Conservation (phyloP, 352 stramenopile species). For the Thalassiosira mediterranea region DNA sequence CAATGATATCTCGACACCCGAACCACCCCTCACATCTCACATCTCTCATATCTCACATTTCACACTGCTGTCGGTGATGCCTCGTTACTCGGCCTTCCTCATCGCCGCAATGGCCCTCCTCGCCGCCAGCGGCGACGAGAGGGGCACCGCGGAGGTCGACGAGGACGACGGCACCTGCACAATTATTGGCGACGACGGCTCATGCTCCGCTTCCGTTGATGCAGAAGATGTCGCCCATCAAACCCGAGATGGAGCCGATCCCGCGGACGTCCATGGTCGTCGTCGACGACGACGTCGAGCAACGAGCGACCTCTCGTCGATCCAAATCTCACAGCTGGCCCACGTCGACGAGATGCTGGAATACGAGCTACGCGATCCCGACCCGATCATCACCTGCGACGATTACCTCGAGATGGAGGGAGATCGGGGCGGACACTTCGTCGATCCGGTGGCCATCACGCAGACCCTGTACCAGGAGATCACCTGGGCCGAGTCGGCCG, state of each 20-base stretch:
- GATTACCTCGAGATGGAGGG: not conserved
- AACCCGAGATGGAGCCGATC: not conserved
- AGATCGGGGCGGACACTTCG: not conserved
- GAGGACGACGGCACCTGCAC: not conserved
- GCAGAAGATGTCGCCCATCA: not conserved
- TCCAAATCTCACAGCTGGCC: too few relatives aligned
- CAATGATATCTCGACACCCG: too few relatives aligned
- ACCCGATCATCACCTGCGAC: not conserved
- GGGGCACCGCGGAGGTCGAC: not conserved
- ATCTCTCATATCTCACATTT: too few relatives aligned
- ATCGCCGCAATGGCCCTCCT: not conserved
- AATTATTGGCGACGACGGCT: not conserved
- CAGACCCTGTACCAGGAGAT: not conserved
- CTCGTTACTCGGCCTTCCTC: too few relatives aligned
- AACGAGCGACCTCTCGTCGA: not conserved
- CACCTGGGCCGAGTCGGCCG: not conserved
- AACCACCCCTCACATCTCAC: too few relatives aligned
- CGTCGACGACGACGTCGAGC: not conserved
- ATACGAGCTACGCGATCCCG: not conserved
- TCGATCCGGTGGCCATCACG: not conserved
- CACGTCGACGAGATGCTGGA: too few relatives aligned
- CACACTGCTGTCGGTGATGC: too few relatives aligned
- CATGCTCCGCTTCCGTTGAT: not conserved
- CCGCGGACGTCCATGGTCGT: not conserved
- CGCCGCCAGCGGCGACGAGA: not conserved